A percentile compares a stretch with the other conserved stretches of the same genome.
phyloP scores from a whole-genome alignment of 495 filamentous ascomycete genomes.

The Parachaetomium inaequale region DNA sequence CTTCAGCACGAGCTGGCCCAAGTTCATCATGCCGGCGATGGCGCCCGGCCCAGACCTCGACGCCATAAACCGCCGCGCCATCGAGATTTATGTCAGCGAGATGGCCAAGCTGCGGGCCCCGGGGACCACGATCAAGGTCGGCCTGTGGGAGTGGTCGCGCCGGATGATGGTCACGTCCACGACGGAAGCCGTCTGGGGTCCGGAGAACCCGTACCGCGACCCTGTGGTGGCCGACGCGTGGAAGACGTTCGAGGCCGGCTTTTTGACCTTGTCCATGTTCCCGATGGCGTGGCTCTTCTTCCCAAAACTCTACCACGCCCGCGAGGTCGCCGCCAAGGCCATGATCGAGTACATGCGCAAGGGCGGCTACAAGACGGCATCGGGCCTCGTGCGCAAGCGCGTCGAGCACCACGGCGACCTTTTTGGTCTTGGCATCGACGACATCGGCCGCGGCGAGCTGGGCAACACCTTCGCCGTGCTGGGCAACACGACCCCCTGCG shows the following conservation, averaged over 20 bases:
- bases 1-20: slow-evolving; percentile 17
- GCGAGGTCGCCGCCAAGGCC: slow-evolving; percentile 22
- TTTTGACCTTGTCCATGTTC: slow-evolving; percentile 22
- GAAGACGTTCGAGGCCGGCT: slow-evolving; percentile 23
- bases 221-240: slow-evolving; percentile 18
- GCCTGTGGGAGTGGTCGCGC: slow-evolving; percentile 20
- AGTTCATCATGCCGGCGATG: slow-evolving; percentile 13
- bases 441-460: slow-evolving; percentile 29
- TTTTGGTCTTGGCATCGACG: slow-evolving; percentile 18
- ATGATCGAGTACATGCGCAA: slow-evolving; percentile 20
- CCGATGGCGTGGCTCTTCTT: slow-evolving; percentile 17
- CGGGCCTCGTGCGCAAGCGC: slow-evolving; percentile 21
- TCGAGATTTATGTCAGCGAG: slow-evolving; percentile 18
- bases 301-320: slow-evolving; percentile 14
- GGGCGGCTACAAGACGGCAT: slow-evolving; percentile 19
- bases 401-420: slow-evolving; percentile 20
- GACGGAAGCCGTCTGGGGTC: slow-evolving; percentile 24
- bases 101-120: slow-evolving; percentile 12
- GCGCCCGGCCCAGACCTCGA: slow-evolving; percentile 23
- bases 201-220: slow-evolving; percentile 24
- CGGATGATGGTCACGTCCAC: slow-evolving; percentile 16
- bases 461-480: slow-evolving; percentile 13
- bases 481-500: slow-evolving; percentile 25
- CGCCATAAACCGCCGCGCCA: slow-evolving; percentile 19
- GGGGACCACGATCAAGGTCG: background rate